These are phyloP conservation scores for Kalmusia sp. DNA, from an alignment of 2,329 filamentous ascomycete species.

Conservation along the genomic window DNA sequence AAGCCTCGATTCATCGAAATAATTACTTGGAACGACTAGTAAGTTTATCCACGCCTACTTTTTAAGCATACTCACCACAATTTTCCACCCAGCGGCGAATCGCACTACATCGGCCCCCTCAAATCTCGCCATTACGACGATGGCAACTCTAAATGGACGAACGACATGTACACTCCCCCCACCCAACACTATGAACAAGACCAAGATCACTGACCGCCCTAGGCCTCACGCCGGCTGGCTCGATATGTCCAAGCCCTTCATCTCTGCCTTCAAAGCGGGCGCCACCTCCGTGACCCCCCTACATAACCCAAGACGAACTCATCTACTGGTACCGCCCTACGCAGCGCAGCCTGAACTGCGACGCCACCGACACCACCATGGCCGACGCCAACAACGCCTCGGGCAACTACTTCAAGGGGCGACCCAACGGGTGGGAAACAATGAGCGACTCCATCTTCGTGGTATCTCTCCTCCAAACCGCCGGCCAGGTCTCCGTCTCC, in stretches of 20 bases:
- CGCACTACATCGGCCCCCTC: conserved; percentile 51
- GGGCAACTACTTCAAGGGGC: conserved; percentile 6
- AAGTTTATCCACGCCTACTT: conserved; percentile 37
- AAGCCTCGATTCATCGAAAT: conserved; percentile 20
- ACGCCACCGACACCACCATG: conserved; percentile 54
- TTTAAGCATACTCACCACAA: conserved; percentile 51
- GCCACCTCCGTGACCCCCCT: conserved; percentile 28
- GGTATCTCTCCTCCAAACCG: conserved; percentile 56
- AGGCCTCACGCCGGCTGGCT: conserved; percentile 59
- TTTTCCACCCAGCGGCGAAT: conserved; percentile 51
- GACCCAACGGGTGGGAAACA: conserved; percentile 55
- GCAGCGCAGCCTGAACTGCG: conserved; percentile 51
- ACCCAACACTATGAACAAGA: not conserved
- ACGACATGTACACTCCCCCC: conserved; percentile 37
- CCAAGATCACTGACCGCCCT: not conserved
- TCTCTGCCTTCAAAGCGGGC: conserved; percentile 60
- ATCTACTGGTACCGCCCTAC: conserved; percentile 65
- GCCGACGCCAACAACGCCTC: conserved; percentile 35
- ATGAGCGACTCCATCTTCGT: conserved; percentile 61
- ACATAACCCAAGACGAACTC: conserved; percentile 51
- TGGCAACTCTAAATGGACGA: conserved; percentile 39
- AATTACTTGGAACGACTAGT: conserved; percentile 49
- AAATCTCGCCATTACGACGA: conserved; percentile 43
- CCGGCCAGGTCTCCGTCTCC: conserved; percentile 53
- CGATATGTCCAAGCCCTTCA: conserved; percentile 62